Base-by-base conservation (phyloP, 2,329 filamentous ascomycete species). In the Oidium heveae region DNA sequence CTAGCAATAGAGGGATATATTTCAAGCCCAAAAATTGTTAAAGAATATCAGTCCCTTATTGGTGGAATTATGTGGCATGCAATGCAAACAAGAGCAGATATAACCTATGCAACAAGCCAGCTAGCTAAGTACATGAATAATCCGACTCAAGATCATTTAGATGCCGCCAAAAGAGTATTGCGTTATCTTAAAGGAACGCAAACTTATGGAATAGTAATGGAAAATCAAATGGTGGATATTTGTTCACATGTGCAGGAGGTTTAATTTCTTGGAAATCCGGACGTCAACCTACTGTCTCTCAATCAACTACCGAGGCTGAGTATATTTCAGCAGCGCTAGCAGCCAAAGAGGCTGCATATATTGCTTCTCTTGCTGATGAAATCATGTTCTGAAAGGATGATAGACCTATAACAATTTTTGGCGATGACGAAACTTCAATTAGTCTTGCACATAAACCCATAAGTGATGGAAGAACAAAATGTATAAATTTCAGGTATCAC, bases 401-500 rank as follows among this genome's bases (percentile, higher is more conserved):
- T 47, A 47, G 44, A 24, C 44, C 44, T 5, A 47, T 24, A n/a
- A 36, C 47, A 10, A 34, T 51, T n/a, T 33, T 7, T 51, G 47
- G 47, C 18, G 47, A 51, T 51, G 34, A 51, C 18, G 28, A 51
- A n/a, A 15, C 22, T 7, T 51, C 28, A 7, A 51, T 51, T 15
- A 51, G 22, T 51, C 32, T 52, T 18, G 49, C 49, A 18, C 43
- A 46, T 22, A 46, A 50, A 24, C 49, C 32, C 20, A 52, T 20
- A 34, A 24, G 10, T 18, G 49, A 54, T 36, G 52, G 32, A 54
- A 15, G 39, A 32, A 54, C 52, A 18, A 47, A 54, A 20, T 39
- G 47, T 36, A 47, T 46, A 46, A 54, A 54, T 34, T 39, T 54
- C 28, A 54, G 47, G 20, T 54, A 54, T 18, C 43, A 54, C 33